Base-by-base conservation (phyloP, 164 flowering plant species). In the Paratinospora sagittata region DNA sequence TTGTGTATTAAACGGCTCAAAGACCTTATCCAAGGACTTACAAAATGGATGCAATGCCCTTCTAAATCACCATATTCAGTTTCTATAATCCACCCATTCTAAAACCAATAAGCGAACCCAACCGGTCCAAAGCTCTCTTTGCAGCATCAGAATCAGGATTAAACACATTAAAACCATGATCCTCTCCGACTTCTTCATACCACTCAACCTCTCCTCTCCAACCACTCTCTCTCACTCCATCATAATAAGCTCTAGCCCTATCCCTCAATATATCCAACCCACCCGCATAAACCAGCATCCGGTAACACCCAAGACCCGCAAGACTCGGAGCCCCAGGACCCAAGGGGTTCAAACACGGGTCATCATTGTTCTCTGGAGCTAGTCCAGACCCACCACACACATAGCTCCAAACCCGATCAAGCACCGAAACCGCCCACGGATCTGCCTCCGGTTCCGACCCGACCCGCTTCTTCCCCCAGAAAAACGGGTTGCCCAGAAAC, bases 171-270 rank as follows among this genome's bases (percentile, higher is more conserved):
- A 81, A 85, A 3, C 58, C 80, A 67, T 87, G 88, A 10, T n/a
- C 73, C 65, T 84, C 86, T 10, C 80, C 87, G 26, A 82, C 78
- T 17, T 61, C 78, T 39, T 78, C 80, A 65, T 75, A 16, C 30
- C 77, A 0, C 77, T 86, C 87, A 21, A 74, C 80, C 11, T 74
- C 78, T 5, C 90, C 88, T 69, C 27, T 65, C 82, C 82, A 84
- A 45, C 80, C 84, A 45, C 86, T 84, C 34, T 71, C 52, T 69
- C 34, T 70, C 77, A 86, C 52, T 0, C 55, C 70, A 13, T 82
- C 75, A 36, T 19, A 62, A 43, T 82, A 85, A 55, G 0, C 14
- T 16, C 77, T 2, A 0, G 79, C 85, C 47, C 82, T 71, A 3
- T 76, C 80, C 34, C 78, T 78, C 74, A 82, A 24, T 14, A 1